Percentiles rank a stretch among this genome's conserved stretches.
These are phyloP conservation scores for Vicia villosa DNA, from an alignment of 306 rosid genomes.

Conservation along the genomic window DNA sequence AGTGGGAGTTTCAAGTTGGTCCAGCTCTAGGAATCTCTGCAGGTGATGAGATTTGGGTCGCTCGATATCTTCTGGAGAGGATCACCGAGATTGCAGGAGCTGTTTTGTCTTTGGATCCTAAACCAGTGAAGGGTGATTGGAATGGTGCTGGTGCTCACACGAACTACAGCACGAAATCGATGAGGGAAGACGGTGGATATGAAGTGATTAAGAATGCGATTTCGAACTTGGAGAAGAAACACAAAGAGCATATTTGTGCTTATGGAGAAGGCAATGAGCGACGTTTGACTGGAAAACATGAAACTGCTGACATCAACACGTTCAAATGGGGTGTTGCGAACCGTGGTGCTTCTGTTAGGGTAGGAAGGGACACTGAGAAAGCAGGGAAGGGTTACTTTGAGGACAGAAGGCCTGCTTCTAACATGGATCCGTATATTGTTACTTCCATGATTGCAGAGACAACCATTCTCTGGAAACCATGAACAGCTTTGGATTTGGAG, in stretches of 20 bases:
- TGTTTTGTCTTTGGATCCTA: constrained; percentile 81
- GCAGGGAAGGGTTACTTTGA: constrained; percentile 94
- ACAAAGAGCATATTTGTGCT: constrained; percentile 84
- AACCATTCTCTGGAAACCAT: constrained; percentile 86
- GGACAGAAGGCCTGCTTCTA: constrained; percentile 91
- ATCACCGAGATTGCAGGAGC: constrained; percentile 85
- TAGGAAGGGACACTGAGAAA: constrained; percentile 88
- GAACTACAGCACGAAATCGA: constrained; percentile 89
- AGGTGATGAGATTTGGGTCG: constrained; percentile 83
- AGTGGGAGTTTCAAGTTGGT: constrained; percentile 99
- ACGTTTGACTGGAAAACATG: constrained; percentile 84
- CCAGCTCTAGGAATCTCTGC: constrained; percentile 84
- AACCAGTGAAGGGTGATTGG: constrained; percentile 97
- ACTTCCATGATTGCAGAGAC: constrained; percentile 93
- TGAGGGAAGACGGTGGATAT: constrained; percentile 75
- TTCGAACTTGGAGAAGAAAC: constrained; percentile 66
- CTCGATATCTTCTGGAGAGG: constrained; percentile 96
- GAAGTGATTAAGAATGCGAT: constrained; percentile 79
- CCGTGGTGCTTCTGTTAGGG: too few species aligned
- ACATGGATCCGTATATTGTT: constrained; percentile 94
- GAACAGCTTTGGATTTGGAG: constrained; percentile 16
- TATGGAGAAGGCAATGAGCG: constrained; percentile 97
- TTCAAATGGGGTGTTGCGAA: constrained; percentile 95
- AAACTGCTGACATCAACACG: constrained; percentile 74
- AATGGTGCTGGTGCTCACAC: constrained; percentile 98